These are phyloP conservation scores for Prunus armeniaca DNA, from an alignment of 306 rosid species.

Conservation along the genomic window DNA sequence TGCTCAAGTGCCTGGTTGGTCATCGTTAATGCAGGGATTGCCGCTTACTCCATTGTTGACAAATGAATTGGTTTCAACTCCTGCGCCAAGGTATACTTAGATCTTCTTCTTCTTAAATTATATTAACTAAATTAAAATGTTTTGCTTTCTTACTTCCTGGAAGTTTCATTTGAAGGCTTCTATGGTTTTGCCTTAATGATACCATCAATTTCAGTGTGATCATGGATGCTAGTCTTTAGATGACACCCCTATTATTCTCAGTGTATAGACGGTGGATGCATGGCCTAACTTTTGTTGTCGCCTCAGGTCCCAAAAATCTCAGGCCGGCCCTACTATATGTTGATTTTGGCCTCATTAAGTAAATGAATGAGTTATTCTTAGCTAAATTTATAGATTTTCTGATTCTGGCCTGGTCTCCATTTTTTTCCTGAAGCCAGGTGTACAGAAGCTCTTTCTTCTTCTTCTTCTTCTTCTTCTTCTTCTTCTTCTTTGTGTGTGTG, in stretches of 20 bases:
- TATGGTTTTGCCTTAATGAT: neutral
- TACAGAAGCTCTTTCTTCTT: constrained; percentile 81
- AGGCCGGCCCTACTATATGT: constrained; percentile 13
- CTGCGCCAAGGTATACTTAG: constrained; percentile 77
- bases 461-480: neutral
- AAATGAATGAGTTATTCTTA: too few relatives aligned
- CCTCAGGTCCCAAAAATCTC: constrained; percentile 11
- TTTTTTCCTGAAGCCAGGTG: constrained; percentile 85
- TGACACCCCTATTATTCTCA: constrained; percentile 32
- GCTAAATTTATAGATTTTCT: neutral
- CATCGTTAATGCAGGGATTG: constrained; percentile 84
- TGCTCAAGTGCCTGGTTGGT: constrained; percentile 76
- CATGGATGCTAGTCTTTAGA: constrained; percentile 1
- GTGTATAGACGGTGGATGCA: neutral
- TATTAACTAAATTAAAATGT: too few relatives aligned
- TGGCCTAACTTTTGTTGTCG: too few relatives aligned
- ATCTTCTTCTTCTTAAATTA: neutral
- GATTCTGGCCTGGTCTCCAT: constrained; percentile 68
- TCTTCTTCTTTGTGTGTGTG: too few relatives aligned
- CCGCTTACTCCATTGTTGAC: constrained; percentile 61
- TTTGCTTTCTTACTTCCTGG: too few relatives aligned
- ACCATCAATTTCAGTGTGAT: neutral
- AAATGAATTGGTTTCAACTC: constrained; percentile 72
- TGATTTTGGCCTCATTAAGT: neutral
- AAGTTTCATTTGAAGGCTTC: neutral